A percentile compares a stretch with the other conserved stretches of the same genome.
Conservation (phyloP, 2,329 filamentous ascomycete genomes). For the Grosmannia clavigera region DNA sequence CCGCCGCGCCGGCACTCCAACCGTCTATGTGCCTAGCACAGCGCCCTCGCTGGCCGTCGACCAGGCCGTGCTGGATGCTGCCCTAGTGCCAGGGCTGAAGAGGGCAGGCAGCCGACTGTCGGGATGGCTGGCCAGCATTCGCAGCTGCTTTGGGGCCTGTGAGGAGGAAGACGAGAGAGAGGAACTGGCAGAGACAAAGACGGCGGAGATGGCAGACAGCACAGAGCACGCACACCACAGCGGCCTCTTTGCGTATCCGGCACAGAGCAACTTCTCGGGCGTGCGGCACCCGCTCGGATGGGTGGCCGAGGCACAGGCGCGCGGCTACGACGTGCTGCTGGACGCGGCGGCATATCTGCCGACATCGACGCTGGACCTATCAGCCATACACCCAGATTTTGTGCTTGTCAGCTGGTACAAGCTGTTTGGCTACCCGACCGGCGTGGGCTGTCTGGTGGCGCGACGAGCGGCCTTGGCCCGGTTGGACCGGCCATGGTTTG, state of each 20-base stretch:
- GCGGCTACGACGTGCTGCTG: slow-evolving; percentile 27
- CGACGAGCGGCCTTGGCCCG: slow-evolving; percentile 19
- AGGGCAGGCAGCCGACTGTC: neutral
- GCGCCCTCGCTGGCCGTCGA: slow-evolving; percentile 19
- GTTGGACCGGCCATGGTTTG: slow-evolving; percentile 26
- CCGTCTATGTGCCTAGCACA: slow-evolving; percentile 19
- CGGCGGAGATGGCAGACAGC: neutral
- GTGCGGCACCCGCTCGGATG: slow-evolving; percentile 27
- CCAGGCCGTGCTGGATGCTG: slow-evolving; percentile 13
- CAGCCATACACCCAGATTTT: slow-evolving; percentile 23
- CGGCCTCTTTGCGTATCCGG: slow-evolving; percentile 31
- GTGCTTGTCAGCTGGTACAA: slow-evolving; percentile 29
- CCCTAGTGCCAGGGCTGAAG: slow-evolving; percentile 10
- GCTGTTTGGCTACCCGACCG: slow-evolving; percentile 28
- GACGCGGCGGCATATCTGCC: slow-evolving; percentile 28
- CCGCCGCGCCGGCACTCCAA: slow-evolving; percentile 13
- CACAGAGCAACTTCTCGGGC: slow-evolving; percentile 32
- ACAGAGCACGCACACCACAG: slow-evolving; percentile 7
- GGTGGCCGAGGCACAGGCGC: slow-evolving; percentile 21
- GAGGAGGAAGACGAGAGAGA: neutral
- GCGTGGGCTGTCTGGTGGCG: slow-evolving; percentile 26
- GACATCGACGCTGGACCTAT: slow-evolving; percentile 22
- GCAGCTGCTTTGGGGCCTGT: neutral
- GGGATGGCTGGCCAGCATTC: neutral
- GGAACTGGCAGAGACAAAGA: neutral